Base-by-base conservation (phyloP, 169 alveolate species). In the Perkinsus marinus region DNA sequence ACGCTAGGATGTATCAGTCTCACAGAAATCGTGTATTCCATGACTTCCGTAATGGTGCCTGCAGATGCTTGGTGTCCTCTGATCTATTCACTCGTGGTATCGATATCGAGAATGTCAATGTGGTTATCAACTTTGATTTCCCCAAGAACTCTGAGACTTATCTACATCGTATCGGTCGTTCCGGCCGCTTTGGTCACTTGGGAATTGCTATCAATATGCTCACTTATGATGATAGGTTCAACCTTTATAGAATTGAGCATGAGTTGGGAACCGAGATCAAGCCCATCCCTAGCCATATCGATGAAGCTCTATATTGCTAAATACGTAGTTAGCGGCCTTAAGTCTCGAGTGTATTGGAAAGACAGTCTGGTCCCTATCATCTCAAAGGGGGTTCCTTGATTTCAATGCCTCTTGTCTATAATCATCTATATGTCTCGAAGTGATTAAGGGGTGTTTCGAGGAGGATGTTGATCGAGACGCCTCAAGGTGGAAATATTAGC, bases 81-180 rank as follows among this genome's bases (percentile, higher is more conserved):
- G 99, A 98, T 94, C 97, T 99, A 39, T 98, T 99, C 93, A 99
- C 99, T 26, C 96, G 99, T 92, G 99, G 99, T 91, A 98, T 99
- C 90, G 99, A 98, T 94, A 98, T 98, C 91, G 97, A 98, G 92
- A 96, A 99, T 39, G 99, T 98, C 89, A 98, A 98, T 95, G 99
- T 98, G n/a, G 99, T 99, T 43, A 98, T 98, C 92, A 98, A 98
- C 97, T 98, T 98, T 94, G 99, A 99, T 94, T 98, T 98, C 97
- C 99, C 99, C 9, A 98, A 98, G 93, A 96, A 97, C 94, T 95
- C 99, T 13, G 99, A 98, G 93, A 98, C 99, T 0, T 98, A 98
- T 91, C 95, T 98, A 41, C 99, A 98, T 95, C 96, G 99, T 94
- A 98, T 98, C 68, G 99, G 99, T 57, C 95, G 99, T 90, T 98